Evolutionary conservation across 768 basidiomycete species (phyloP), one percentile per base, ranked within the genome.

Genomic region (Psilocybe azurescens): DNA sequence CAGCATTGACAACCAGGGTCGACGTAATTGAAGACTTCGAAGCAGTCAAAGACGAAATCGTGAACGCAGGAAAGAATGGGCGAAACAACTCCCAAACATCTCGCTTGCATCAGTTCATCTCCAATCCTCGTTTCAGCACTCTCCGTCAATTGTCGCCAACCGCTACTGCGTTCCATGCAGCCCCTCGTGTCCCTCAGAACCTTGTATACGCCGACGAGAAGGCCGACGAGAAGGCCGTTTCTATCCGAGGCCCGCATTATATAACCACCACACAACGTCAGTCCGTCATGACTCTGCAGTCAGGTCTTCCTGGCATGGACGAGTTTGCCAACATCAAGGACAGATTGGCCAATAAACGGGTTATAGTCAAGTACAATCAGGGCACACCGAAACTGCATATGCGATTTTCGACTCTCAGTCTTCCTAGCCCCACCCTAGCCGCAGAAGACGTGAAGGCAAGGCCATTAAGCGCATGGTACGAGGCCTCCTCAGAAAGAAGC

Each of bases 11-110:
- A 30, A 6, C 39, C 20, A 89, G 89, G 7, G 68, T 87, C 24
- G 88, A 89, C 64, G 69, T 73, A 0, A 65, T 81, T 0, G 86
- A 88, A 67, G 83, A 86, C 68, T 87, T 88, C 67, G 73, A 72
- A 48, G 68, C 74, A n/a, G 74, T 88, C 61, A 61, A 69, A 9
- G 71, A 75, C 18, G 84, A 85, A 69, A 67, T 81, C 44, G 67
- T 61, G 24, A 60, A 62, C 10, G 64, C 58, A 30, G 65, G 55
- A 68, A 68, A 50, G 59, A 51, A 32, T 66, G 67, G 51, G 64
- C 64, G 41, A 46, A 48, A 62, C 53, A 56, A 58, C 2, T 72
- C 61, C 30, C 75, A 75, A 48, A 70, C 77, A 46, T 83, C 84
- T 2, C 71, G 72, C n/a, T 69, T 85, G 24, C 77, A 71, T 16